A percentile compares a stretch with the other conserved stretches of the same genome.
These are phyloP conservation scores for Zygosaccharomyces sapae DNA, from an alignment of 1,139 yeast species.

Conservation along the genomic window DNA sequence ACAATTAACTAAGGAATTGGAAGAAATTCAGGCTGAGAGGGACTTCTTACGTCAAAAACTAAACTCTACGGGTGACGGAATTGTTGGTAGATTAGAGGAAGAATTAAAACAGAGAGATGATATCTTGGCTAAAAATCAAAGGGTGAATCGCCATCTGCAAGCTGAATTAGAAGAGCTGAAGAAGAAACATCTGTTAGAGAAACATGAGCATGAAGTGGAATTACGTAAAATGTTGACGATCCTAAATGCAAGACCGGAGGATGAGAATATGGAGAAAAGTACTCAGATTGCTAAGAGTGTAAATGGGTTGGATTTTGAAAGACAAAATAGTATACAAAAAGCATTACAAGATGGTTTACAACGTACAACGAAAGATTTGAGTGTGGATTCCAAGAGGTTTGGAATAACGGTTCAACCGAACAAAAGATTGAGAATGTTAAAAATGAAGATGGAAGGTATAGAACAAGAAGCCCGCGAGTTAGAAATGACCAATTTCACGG, in stretches of 20 bases:
- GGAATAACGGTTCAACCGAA: conserved; percentile 60
- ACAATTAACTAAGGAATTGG: conserved; percentile 61
- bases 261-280: conserved; percentile 17
- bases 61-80: conserved; percentile 78
- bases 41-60: conserved; percentile 73
- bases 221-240: conserved; percentile 78
- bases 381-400: conserved; percentile 37
- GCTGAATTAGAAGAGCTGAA: conserved; percentile 69
- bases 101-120: conserved; percentile 73
- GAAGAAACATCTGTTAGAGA: conserved; percentile 64
- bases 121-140: conserved; percentile 61
- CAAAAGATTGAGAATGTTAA: conserved; percentile 64
- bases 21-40: conserved; percentile 80
- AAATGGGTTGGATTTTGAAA: conserved; percentile 24
- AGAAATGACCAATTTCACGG: conserved; percentile 78
- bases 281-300: conserved; percentile 12
- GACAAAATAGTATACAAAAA: conserved; percentile 34
- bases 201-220: conserved; percentile 84
- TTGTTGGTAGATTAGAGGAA: conserved; percentile 62
- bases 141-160: conserved; percentile 60
- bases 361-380: conserved; percentile 30
- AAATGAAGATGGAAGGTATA: conserved; percentile 82
- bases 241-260: conserved; percentile 40
- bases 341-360: conserved; percentile 41
- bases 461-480: conserved; percentile 82